These are phyloP conservation scores for Themeda triandra DNA, from an alignment of 176 grass and related monocot genomes.

Conservation along the genomic window DNA sequence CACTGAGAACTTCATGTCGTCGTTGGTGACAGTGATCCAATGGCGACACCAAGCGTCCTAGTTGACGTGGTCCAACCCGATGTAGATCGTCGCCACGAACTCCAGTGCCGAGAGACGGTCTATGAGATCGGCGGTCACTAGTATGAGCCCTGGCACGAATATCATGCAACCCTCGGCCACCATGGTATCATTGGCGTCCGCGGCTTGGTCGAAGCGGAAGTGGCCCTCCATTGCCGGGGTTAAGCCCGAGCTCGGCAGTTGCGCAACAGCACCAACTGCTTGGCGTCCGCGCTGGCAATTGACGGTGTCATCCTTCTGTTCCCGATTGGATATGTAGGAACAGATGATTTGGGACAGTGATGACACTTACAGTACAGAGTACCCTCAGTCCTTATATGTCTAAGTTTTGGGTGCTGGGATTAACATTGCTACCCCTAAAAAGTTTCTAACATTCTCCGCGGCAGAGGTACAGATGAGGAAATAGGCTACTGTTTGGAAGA, in stretches of 20 bases:
- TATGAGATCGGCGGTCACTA: conserved; percentile 24
- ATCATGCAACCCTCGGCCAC: neutral
- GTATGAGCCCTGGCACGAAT: neutral
- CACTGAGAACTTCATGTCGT: conserved; percentile 18
- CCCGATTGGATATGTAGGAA: too few relatives aligned
- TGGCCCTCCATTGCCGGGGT: neutral
- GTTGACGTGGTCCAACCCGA: conserved; percentile 62
- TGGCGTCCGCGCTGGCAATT: neutral
- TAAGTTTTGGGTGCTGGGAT: too few relatives aligned
- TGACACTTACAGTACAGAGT: too few relatives aligned
- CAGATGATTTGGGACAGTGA: too few relatives aligned
- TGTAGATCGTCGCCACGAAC: conserved; percentile 28
- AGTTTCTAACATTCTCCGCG: too few relatives aligned
- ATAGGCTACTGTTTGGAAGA: too few relatives aligned
- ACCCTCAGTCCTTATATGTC: too few relatives aligned
- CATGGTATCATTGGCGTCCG: neutral
- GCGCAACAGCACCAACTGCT: conserved; percentile 33
- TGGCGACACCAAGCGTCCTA: conserved; percentile 36
- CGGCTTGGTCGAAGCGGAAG: neutral
- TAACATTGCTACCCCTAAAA: too few relatives aligned
- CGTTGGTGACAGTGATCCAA: conserved; percentile 48
- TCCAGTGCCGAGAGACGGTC: conserved; percentile 30
- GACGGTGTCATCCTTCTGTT: neutral
- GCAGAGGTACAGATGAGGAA: too few relatives aligned
- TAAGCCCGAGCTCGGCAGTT: neutral